Conservation (phyloP, 2,329 filamentous ascomycete genomes). For the Alternaria sp. region DNA sequence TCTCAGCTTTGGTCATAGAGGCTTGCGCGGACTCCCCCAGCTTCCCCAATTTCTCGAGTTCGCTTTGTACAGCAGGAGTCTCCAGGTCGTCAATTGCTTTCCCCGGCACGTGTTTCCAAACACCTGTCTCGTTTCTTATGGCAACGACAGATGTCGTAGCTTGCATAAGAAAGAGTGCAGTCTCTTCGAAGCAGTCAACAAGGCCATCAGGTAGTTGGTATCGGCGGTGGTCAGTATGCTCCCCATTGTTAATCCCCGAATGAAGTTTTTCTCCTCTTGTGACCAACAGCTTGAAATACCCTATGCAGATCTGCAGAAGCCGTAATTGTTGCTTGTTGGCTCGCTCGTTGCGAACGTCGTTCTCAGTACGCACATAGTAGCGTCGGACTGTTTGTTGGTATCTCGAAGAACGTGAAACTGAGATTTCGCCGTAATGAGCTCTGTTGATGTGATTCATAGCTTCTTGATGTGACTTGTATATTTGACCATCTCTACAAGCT, state of each 20-base stretch:
- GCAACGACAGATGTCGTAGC: constrained; percentile 5
- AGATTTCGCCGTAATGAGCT: constrained; percentile 2
- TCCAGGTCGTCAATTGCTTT: not conserved
- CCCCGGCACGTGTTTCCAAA: not conserved
- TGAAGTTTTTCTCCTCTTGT: constrained; percentile 13
- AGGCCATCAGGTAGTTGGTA: constrained; percentile 16
- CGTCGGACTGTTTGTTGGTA: not conserved
- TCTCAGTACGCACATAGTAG: constrained; percentile 4
- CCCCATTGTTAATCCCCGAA: not conserved
- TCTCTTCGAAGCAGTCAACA: constrained; percentile 20
- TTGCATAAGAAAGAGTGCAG: constrained; percentile 14
- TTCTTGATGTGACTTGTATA: not conserved
- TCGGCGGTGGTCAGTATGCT: not conserved
- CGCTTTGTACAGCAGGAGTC: constrained; percentile 4
- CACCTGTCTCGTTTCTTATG: not conserved
- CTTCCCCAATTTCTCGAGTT: constrained; percentile 6
- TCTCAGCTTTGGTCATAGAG: constrained; percentile 19
- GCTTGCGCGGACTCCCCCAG: constrained; percentile 11
- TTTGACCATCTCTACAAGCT: not conserved
- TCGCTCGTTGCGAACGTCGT: constrained; percentile 6
- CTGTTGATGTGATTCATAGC: constrained; percentile 1
- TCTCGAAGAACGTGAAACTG: not conserved
- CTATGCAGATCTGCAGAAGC: constrained; percentile 8
- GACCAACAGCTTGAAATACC: constrained; percentile 2
- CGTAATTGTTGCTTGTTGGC: constrained; percentile 6